Evolutionary conservation across 768 basidiomycete species (phyloP).

Genomic region (Boletus speciosus): DNA sequence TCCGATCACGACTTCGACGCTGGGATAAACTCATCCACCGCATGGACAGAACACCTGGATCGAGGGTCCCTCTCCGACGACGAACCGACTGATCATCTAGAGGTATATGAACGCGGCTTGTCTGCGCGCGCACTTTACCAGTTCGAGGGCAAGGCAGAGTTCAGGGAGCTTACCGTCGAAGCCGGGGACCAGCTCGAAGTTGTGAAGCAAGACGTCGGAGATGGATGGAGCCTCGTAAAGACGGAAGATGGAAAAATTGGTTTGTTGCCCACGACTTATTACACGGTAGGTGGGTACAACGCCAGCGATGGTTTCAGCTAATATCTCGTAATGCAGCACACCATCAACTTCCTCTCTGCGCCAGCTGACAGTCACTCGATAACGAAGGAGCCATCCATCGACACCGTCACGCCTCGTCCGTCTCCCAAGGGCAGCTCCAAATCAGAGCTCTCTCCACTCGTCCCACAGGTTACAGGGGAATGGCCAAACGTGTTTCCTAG

Average conservation of each 20-base stretch:
- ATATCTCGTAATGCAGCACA: conserved; percentile 47
- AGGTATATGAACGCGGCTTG: conserved; percentile 36
- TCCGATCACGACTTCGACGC: conserved; percentile 57
- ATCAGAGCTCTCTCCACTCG: conserved; percentile 38
- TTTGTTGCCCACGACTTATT: conserved; percentile 66
- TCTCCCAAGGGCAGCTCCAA: conserved; percentile 28
- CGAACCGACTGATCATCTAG: conserved; percentile 40
- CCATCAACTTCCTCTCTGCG: conserved; percentile 55
- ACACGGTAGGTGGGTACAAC: conserved; percentile 49
- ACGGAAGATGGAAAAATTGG: conserved; percentile 58
- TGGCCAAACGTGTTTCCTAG: conserved; percentile 58
- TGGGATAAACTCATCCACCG: conserved; percentile 72
- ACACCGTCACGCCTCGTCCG: conserved; percentile 49
- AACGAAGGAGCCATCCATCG: conserved; percentile 37
- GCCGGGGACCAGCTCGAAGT: conserved; percentile 71
- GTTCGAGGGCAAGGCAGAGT: conserved; percentile 74
- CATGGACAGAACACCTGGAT: conserved; percentile 68
- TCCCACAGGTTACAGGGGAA: conserved; percentile 71
- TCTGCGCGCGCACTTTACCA: conserved; percentile 68
- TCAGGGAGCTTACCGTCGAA: conserved; percentile 62
- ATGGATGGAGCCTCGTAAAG: conserved; percentile 79
- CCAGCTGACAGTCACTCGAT: conserved; percentile 33
- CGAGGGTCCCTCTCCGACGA: conserved; percentile 47
- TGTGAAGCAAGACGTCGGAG: conserved; percentile 67
- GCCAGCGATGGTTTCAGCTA: neutral